phyloP scores from a whole-genome alignment of 2,329 filamentous ascomycete species.

The Trichoderma gracile region DNA sequence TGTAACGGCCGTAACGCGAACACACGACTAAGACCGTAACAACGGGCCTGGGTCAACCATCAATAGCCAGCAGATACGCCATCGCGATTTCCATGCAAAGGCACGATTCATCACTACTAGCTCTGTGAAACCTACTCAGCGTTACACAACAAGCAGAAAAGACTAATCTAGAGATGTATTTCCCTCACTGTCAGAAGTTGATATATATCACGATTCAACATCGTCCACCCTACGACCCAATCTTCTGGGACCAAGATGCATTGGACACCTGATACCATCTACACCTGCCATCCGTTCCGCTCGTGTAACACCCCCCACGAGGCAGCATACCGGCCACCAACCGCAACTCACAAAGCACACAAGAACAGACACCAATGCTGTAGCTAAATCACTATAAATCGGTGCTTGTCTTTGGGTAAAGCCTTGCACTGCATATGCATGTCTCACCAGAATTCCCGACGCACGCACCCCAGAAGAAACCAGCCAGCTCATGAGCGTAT shows the following conservation, averaged over 20 bases:
- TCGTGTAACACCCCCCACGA: not conserved
- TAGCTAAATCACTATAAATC: not conserved
- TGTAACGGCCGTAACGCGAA: not conserved
- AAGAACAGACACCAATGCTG: not conserved
- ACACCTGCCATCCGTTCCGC: not conserved
- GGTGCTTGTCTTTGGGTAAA: not conserved
- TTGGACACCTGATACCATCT: not conserved
- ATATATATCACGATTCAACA: not conserved
- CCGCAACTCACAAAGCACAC: not conserved
- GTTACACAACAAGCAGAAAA: too few relatives aligned
- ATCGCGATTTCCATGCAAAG: too few relatives aligned
- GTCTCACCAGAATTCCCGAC: not conserved
- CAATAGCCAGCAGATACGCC: too few relatives aligned
- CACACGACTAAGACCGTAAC: not conserved
- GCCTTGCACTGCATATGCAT: not conserved
- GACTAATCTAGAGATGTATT: too few relatives aligned
- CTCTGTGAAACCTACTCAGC: too few relatives aligned
- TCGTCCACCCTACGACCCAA: not conserved
- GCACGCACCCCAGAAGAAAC: too few relatives aligned
- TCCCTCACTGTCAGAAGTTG: too few relatives aligned
- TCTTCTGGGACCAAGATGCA: not conserved
- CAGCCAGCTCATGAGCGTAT: too few relatives aligned
- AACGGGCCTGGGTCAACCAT: too few relatives aligned
- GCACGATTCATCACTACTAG: too few relatives aligned
- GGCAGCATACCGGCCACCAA: conserved; percentile 2